phyloP scores from a whole-genome alignment of 768 basidiomycete genomes.

The Phlegmacium glaucopus region DNA sequence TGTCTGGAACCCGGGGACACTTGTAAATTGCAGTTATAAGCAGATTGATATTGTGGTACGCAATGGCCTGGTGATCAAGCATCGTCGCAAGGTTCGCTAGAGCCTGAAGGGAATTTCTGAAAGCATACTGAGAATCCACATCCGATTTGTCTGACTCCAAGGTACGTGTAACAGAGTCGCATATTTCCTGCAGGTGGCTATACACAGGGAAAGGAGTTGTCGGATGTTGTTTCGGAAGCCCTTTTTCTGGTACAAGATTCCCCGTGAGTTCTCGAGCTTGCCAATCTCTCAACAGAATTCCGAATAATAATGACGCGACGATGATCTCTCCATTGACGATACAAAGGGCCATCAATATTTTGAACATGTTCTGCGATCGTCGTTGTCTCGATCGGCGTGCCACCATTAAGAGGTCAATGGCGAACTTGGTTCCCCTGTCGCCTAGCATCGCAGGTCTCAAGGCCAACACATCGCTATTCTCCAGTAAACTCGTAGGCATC shows the following conservation, averaged over 20 bases:
- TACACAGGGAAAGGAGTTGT: constrained; percentile 4
- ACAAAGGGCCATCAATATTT: constrained; percentile 56
- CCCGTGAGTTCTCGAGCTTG: constrained; percentile 35
- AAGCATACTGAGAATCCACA: constrained; percentile 7
- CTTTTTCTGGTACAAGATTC: not conserved
- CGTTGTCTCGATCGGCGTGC: constrained; percentile 54
- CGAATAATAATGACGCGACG: constrained; percentile 70
- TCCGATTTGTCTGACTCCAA: constrained; percentile 12
- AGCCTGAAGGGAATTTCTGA: constrained; percentile 47
- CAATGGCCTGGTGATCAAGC: constrained; percentile 47
- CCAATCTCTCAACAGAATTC: constrained; percentile 60
- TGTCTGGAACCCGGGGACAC: constrained; percentile 36
- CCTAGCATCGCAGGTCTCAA: constrained; percentile 34
- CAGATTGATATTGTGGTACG: constrained; percentile 38
- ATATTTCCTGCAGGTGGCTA: constrained; percentile 10
- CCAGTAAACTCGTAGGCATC: constrained; percentile 6
- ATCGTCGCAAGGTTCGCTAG: constrained; percentile 55
- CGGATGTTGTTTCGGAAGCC: not conserved
- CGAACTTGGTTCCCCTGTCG: constrained; percentile 42
- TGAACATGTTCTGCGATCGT: constrained; percentile 59
- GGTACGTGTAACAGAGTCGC: constrained; percentile 5
- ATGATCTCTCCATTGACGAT: constrained; percentile 79
- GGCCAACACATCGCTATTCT: constrained; percentile 15
- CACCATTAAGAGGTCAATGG: constrained; percentile 47
- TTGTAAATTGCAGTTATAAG: constrained; percentile 46